These are phyloP conservation scores for Orbilia quercus DNA, from an alignment of 2,329 filamentous ascomycete species.

Conservation along the genomic window DNA sequence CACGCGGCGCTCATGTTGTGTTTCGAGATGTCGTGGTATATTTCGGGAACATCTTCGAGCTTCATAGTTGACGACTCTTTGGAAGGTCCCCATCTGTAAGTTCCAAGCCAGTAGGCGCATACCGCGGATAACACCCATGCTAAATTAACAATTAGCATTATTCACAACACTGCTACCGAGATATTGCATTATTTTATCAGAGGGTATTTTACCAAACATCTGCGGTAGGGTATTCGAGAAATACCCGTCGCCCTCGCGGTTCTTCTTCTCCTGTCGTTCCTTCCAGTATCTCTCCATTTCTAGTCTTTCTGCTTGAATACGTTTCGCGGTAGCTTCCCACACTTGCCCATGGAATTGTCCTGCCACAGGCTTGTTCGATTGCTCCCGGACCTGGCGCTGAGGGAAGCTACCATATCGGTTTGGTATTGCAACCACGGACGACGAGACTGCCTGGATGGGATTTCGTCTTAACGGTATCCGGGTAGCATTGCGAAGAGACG, in stretches of 20 bases:
- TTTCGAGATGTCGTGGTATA: slow-evolving; percentile 70
- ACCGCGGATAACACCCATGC: slow-evolving; percentile 62
- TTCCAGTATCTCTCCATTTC: slow-evolving; percentile 68
- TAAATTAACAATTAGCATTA: slow-evolving; percentile 44
- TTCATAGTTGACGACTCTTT: slow-evolving; percentile 72
- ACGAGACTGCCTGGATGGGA: slow-evolving; percentile 15
- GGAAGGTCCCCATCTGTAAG: slow-evolving; percentile 66
- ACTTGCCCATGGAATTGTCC: slow-evolving; percentile 70
- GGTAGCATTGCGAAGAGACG: slow-evolving; percentile 27
- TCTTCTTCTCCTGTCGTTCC: slow-evolving; percentile 61
- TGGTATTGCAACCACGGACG: slow-evolving; percentile 23
- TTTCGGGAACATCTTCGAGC: slow-evolving; percentile 67
- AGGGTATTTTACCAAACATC: slow-evolving; percentile 68
- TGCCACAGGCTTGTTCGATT: slow-evolving; percentile 28
- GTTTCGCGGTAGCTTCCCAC: slow-evolving; percentile 70
- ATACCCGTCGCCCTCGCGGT: slow-evolving; percentile 61
- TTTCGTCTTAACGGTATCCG: slow-evolving; percentile 38
- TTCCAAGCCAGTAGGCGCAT: slow-evolving; percentile 72
- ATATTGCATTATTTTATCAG: too few species aligned
- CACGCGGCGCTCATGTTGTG: slow-evolving; percentile 76
- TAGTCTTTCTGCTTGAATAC: slow-evolving; percentile 69
- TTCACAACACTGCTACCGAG: slow-evolving; percentile 7
- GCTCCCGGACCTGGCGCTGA: slow-evolving; percentile 34
- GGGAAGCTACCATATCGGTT: slow-evolving; percentile 10
- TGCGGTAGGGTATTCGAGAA: slow-evolving; percentile 67